Evolutionary conservation across 805 yeast species (phyloP).

Genomic region (Komagataella pseudopastoris): DNA sequence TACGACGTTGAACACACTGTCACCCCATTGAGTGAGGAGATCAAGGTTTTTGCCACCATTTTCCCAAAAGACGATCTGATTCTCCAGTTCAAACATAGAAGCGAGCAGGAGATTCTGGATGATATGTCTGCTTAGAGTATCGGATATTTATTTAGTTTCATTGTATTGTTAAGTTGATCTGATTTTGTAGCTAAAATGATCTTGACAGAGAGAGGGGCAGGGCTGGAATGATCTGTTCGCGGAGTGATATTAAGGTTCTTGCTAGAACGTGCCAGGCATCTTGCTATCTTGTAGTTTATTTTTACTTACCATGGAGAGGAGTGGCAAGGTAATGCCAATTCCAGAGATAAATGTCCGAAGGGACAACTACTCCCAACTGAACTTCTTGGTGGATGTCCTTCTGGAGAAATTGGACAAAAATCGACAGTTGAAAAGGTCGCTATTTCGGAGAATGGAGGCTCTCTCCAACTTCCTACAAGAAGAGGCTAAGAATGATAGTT

Average conservation of each 20-base stretch:
- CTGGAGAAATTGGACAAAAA: constrained; percentile 1
- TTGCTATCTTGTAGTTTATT: neutral
- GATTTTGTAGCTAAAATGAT: neutral
- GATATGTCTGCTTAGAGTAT: neutral
- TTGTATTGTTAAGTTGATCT: neutral
- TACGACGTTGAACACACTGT: constrained; percentile 73
- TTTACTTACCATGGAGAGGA: neutral
- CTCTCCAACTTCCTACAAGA: neutral
- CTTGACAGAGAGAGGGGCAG: neutral
- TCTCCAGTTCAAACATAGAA: constrained; percentile 53
- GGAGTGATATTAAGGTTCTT: neutral
- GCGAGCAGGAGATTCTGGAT: neutral
- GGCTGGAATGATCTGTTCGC: neutral
- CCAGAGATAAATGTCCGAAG: constrained; percentile 1
- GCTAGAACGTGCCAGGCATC: neutral
- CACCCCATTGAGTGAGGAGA: constrained; percentile 79
- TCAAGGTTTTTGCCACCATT: constrained; percentile 93
- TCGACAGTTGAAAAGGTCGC: constrained; percentile 1
- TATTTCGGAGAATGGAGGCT: constrained; percentile 2
- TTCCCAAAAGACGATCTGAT: constrained; percentile 95
- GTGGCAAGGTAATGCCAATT: neutral
- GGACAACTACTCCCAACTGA: constrained; percentile 4
- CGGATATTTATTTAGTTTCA: neutral
- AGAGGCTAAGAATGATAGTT: neutral
- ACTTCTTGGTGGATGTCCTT: constrained; percentile 3